phyloP scores from a whole-genome alignment of 352 stramenopile species.

The Globisporangium paddicum region DNA sequence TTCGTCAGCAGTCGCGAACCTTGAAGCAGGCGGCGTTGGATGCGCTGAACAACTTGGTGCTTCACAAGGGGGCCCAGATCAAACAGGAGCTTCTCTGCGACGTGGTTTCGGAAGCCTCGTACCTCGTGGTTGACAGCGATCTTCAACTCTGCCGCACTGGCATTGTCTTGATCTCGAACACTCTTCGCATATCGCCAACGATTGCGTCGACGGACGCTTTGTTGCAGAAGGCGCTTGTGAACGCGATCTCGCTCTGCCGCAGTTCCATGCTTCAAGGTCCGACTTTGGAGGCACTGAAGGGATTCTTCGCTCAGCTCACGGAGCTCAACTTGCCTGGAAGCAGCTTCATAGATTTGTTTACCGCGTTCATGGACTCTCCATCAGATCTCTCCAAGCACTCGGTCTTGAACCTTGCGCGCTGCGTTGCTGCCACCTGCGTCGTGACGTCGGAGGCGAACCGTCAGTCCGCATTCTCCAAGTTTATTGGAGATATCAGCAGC shows the following conservation, averaged over 20 bases:
- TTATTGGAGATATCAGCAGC: conserved; percentile 60
- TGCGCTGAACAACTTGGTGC: conserved; percentile 89
- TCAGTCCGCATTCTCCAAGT: conserved; percentile 69
- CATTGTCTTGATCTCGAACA: conserved; percentile 83
- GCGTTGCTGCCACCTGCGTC: conserved; percentile 86
- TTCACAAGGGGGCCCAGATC: conserved; percentile 70
- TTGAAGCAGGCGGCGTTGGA: conserved; percentile 94
- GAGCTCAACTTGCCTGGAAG: conserved; percentile 41
- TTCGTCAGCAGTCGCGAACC: conserved; percentile 93
- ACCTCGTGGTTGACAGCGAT: conserved; percentile 94
- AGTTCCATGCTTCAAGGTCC: conserved; percentile 92
- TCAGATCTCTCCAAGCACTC: conserved; percentile 85
- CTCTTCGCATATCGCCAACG: conserved; percentile 58
- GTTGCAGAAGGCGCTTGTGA: conserved; percentile 62
- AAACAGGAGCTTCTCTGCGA: conserved; percentile 78
- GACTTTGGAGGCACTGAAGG: conserved; percentile 44
- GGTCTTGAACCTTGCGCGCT: conserved; percentile 92
- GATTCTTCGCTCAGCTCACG: conserved; percentile 68
- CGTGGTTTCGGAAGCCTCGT: conserved; percentile 88
- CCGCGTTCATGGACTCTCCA: conserved; percentile 61
- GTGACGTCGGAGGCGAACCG: conserved; percentile 47
- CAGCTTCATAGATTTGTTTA: conserved; percentile 87
- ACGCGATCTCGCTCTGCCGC: conserved; percentile 84
- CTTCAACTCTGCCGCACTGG: conserved; percentile 95
- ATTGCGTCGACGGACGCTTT: conserved; percentile 58